Conservation (phyloP, 169 alveolate species). For the Eimeria sp. region DNA sequence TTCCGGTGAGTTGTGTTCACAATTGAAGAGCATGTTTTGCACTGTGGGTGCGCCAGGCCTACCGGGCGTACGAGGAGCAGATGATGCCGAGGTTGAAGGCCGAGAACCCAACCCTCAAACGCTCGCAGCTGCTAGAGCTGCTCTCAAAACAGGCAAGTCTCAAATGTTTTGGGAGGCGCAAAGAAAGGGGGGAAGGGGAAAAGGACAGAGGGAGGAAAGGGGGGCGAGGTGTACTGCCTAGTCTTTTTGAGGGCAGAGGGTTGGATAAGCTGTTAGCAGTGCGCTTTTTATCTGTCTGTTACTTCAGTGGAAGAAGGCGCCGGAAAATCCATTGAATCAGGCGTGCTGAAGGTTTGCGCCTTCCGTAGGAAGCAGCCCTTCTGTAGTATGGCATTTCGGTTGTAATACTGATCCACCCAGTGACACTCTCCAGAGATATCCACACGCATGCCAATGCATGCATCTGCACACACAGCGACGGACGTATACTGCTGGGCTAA, state of each 20-base stretch:
- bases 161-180: neutral
- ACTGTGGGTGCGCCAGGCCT: conserved; percentile 34
- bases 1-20: neutral
- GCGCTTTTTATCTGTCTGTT: neutral
- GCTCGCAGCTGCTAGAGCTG: conserved; percentile 71
- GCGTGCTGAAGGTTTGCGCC: neutral
- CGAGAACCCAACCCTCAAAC: conserved; percentile 77
- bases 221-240: neutral
- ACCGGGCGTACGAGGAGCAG: conserved; percentile 77
- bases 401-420: neutral
- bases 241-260: neutral
- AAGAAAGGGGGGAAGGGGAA: neutral
- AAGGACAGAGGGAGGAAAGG: neutral
- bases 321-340: conserved; percentile 78
- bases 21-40: neutral
- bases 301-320: conserved; percentile 79
- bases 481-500: neutral
- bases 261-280: neutral
- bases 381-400: neutral
- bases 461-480: neutral
- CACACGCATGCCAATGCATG: neutral
- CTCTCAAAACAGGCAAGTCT: conserved; percentile 44
- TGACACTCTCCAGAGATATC: neutral
- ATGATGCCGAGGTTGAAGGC: conserved; percentile 78
- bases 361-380: neutral